Percentiles rank a stretch among this genome's conserved stretches.
Evolutionary conservation across 495 filamentous ascomycete species (phyloP).

Genomic region (Platismatia glauca): DNA sequence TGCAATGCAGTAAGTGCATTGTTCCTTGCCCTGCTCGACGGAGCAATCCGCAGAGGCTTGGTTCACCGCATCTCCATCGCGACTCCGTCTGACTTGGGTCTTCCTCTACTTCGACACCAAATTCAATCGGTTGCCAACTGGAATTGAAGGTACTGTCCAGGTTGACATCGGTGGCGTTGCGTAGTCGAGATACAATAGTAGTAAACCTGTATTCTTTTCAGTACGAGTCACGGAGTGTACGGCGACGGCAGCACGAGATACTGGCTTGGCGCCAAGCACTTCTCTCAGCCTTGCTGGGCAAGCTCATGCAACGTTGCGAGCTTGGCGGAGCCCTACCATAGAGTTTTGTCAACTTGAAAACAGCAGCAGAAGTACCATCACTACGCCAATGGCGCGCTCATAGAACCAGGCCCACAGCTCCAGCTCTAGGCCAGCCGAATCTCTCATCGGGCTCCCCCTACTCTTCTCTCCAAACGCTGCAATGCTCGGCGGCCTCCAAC

Average conservation of each 20-base stretch:
- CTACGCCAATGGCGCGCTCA: conserved; percentile 5
- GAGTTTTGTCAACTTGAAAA: neutral
- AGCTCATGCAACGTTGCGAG: conserved; percentile 14
- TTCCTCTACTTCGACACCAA: neutral
- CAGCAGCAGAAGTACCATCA: neutral
- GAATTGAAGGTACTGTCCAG: neutral
- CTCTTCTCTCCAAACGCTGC: neutral
- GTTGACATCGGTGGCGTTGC: neutral
- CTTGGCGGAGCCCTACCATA: neutral
- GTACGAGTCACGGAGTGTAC: too few species aligned
- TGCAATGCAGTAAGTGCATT: neutral
- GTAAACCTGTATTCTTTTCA: neutral
- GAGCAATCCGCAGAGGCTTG: neutral
- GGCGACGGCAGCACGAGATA: neutral
- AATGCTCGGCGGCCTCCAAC: conserved; percentile 19
- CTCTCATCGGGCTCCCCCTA: neutral
- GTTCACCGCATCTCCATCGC: neutral
- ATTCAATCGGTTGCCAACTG: neutral
- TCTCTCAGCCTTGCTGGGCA: conserved; percentile 1
- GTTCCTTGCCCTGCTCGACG: neutral
- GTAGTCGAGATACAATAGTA: neutral
- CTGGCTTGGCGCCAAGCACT: conserved; percentile 6
- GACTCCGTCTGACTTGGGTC: neutral
- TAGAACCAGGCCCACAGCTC: neutral
- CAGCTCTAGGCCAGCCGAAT: neutral